Evolutionary conservation across 192 early-diverging fungal genomes (phyloP).

Genomic region (Borealophlyctis nickersoniae): DNA sequence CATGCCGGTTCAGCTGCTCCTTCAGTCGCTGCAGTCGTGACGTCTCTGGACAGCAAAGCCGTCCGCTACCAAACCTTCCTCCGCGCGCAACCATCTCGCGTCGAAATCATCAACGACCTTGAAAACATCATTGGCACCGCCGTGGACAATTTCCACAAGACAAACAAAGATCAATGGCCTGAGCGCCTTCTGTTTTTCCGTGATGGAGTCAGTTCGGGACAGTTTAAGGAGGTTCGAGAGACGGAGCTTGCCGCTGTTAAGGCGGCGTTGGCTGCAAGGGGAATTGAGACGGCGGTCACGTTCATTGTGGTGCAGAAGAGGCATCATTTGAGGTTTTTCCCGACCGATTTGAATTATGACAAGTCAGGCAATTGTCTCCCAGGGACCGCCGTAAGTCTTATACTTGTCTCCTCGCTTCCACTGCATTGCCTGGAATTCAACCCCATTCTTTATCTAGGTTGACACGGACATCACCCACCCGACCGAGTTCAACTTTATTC

Average conservation of each 20-base stretch:
- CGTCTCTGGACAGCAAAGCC: slow-evolving; percentile 33
- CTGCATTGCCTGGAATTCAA: neutral
- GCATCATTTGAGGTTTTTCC: slow-evolving; percentile 71
- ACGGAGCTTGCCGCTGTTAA: slow-evolving; percentile 49
- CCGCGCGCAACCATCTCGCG: slow-evolving; percentile 38
- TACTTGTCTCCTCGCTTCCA: neutral
- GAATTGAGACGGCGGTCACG: slow-evolving; percentile 34
- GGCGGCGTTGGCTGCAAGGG: slow-evolving; percentile 30
- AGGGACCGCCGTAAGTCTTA: slow-evolving; percentile 61
- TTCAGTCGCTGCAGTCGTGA: slow-evolving; percentile 51
- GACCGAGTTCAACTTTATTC: slow-evolving; percentile 79
- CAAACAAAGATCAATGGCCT: slow-evolving; percentile 33
- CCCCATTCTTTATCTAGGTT: slow-evolving; percentile 25
- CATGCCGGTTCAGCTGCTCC: slow-evolving; percentile 55
- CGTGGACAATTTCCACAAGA: slow-evolving; percentile 38
- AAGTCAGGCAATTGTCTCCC: slow-evolving; percentile 76
- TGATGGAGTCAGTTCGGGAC: slow-evolving; percentile 64
- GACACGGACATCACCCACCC: slow-evolving; percentile 74
- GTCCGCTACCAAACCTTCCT: slow-evolving; percentile 37
- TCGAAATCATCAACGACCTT: slow-evolving; percentile 46
- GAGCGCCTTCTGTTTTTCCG: slow-evolving; percentile 57
- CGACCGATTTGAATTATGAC: slow-evolving; percentile 57
- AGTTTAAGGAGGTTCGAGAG: slow-evolving; percentile 52
- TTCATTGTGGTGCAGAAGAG: slow-evolving; percentile 56
- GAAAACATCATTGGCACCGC: slow-evolving; percentile 35